A percentile compares a stretch with the other conserved stretches of the same genome.
phyloP scores from a whole-genome alignment of 768 basidiomycete genomes.

The Ramaria sp. region DNA sequence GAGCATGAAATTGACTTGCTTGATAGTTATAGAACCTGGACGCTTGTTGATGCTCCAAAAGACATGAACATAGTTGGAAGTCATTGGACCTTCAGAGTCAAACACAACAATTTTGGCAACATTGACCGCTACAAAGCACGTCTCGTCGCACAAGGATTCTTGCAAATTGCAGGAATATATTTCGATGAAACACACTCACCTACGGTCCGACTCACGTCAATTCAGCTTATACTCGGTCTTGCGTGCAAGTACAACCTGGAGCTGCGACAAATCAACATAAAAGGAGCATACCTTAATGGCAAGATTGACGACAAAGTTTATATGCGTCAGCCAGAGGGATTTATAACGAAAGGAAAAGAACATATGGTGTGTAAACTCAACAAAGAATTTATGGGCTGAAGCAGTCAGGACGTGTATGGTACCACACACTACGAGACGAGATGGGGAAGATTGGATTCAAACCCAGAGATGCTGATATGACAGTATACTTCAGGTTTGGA shows the following conservation, averaged over 20 bases:
- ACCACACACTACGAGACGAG: no score
- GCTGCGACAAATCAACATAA: constrained; percentile 15
- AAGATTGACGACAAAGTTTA: constrained; percentile 18
- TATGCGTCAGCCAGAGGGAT: no score
- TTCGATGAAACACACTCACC: constrained; percentile 26
- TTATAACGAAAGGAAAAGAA: not conserved
- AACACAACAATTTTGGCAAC: constrained; percentile 15
- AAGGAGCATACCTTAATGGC: constrained; percentile 18
- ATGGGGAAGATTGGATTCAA: no score
- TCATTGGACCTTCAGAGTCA: constrained; percentile 19
- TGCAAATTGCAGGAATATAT: constrained; percentile 25
- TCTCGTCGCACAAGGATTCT: no score
- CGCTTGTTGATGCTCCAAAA: no score
- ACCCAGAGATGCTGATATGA: no score
- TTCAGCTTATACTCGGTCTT: constrained; percentile 18
- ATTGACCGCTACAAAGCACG: no score
- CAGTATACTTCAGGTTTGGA: constrained; percentile 5
- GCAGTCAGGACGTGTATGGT: no score
- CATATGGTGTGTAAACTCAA: not conserved
- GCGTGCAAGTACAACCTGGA: constrained; percentile 15
- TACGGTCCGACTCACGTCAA: constrained; percentile 16
- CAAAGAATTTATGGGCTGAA: no score
- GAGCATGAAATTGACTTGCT: not conserved
- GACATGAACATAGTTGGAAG: no score
- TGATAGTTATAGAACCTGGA: no score